Evolutionary conservation across 2,329 filamentous ascomycete species (phyloP), one percentile per base, ranked within the genome.

Genomic region (Raffaelea deltoideospora): DNA sequence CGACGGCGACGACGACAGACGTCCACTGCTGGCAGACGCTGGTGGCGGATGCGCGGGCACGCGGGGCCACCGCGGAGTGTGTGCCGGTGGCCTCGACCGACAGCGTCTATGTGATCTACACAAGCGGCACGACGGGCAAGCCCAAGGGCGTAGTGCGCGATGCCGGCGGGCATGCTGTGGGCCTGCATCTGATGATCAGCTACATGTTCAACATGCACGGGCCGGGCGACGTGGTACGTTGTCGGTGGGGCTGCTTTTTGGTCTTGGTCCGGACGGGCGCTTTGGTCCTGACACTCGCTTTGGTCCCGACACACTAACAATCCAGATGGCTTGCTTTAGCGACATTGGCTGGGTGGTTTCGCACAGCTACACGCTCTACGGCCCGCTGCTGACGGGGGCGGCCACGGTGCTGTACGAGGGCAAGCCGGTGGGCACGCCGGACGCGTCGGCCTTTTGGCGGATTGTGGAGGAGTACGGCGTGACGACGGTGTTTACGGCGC

Each of bases 301-400:
- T 21, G 13, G 10, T 15, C 13, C 14, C 5, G 4, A 10, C 13
- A 15, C 26, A 2, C 35, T 29, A 4, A 37, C 30, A 22, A 1
- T n/a, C 10, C 6, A 54, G 52, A 55, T 58, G 52, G 55, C 51
- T 19, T 54, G 52, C 40, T 56, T 56, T 34, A 61, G 57, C 13
- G 87, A 96, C 50, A 88, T 95, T 39, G 88, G 87, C 23, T 95
- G 87, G 88, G 84, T 87, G 0, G 83, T 90, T 0, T 83, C 83
- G 1, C 57, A 60, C 44, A 56, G 3, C 76, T 95, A 90, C 53
- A 94, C 94, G 43, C 64, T 94, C 11, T 95, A 95, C 51, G 87
- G 75, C 4, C 87, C 87, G 11, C 69, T 96, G 6, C 69, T 95
- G 2, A 74, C 79, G 1, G 87, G 87, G 5, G 86, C 87, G 2